Conservation (phyloP, 768 basidiomycete genomes). For the Boletus patriciae region DNA sequence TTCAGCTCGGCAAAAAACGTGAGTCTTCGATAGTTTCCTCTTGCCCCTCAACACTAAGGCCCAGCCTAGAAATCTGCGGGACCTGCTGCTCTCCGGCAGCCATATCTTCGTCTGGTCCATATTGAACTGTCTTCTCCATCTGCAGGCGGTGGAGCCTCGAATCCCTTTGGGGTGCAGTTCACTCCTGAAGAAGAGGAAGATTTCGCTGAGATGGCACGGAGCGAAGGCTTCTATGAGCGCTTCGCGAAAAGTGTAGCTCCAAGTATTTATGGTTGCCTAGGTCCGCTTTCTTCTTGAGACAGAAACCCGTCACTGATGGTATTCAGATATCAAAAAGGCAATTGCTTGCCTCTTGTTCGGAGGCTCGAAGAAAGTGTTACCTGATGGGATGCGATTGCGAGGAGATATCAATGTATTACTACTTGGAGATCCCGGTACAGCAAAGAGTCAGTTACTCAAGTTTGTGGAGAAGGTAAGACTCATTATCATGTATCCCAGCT, state of each 20-base stretch:
- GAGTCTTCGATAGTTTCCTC: conserved; percentile 23
- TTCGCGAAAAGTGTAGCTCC: conserved; percentile 95
- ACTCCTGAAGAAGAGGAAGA: conserved; percentile 97
- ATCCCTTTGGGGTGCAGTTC: conserved; percentile 87
- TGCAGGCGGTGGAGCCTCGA: conserved; percentile 66
- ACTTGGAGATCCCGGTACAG: conserved; percentile 97
- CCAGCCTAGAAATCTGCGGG: conserved; percentile 66
- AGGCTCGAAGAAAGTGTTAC: conserved; percentile 94
- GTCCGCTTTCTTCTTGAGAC: conserved; percentile 41
- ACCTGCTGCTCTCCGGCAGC: conserved; percentile 87
- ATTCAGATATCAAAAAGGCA: conserved; percentile 95
- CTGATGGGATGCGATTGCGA: conserved; percentile 94
- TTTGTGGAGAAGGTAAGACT: conserved; percentile 87
- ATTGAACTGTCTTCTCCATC: conserved; percentile 86
- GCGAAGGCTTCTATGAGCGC: conserved; percentile 87
- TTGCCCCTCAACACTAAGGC: neutral
- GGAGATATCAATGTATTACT: conserved; percentile 98
- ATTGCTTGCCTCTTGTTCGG: conserved; percentile 96
- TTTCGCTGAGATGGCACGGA: conserved; percentile 86
- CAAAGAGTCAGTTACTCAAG: conserved; percentile 96
- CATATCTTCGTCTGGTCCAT: conserved; percentile 92
- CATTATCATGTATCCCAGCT: neutral
- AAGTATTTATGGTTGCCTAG: conserved; percentile 93
- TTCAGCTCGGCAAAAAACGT: conserved; percentile 89
- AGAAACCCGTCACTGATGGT: conserved; percentile 6